Conservation (phyloP, 2,329 filamentous ascomycete species). For the Chrysoporthe austroafricana region DNA sequence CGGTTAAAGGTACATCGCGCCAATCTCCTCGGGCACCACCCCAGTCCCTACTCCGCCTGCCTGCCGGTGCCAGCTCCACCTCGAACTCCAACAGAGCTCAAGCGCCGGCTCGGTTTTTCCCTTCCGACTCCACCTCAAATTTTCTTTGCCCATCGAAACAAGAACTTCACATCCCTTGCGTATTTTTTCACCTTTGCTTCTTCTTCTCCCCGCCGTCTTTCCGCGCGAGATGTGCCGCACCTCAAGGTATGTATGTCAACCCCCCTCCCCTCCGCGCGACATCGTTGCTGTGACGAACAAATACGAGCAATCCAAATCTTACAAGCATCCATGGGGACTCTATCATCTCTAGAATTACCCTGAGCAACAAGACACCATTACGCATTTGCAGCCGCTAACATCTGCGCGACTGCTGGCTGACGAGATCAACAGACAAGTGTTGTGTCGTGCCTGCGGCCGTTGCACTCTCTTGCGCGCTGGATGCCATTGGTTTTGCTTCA, state of each 20-base stretch:
- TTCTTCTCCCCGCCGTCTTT: slow-evolving; percentile 1
- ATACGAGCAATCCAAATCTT: slow-evolving; percentile 67
- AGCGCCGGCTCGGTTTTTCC: slow-evolving; percentile 23
- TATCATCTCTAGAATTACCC: slow-evolving; percentile 57
- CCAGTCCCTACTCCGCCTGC: not conserved
- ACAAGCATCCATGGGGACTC: slow-evolving; percentile 60
- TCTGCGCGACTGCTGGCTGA: slow-evolving; percentile 14
- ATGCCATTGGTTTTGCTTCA: not conserved
- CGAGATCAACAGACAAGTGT: slow-evolving; percentile 17
- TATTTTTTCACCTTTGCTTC: not conserved
- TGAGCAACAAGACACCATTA: slow-evolving; percentile 49
- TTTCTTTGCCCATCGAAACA: slow-evolving; percentile 12
- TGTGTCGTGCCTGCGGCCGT: slow-evolving; percentile 17
- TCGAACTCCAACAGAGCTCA: not conserved
- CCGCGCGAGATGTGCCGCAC: slow-evolving; percentile 20
- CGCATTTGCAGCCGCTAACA: slow-evolving; percentile 13
- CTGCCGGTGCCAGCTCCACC: not conserved
- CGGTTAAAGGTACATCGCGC: too few relatives aligned
- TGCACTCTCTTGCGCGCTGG: slow-evolving; percentile 2
- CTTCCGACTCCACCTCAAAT: slow-evolving; percentile 26
- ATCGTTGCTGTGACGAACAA: slow-evolving; percentile 48
- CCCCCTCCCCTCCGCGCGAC: slow-evolving; percentile 15
- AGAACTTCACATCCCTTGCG: slow-evolving; percentile 12
- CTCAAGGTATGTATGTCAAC: slow-evolving; percentile 36
- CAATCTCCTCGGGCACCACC: too few relatives aligned